Evolutionary conservation across 2,329 filamentous ascomycete species (phyloP), one percentile per base, ranked within the genome.

Genomic region (Rasamsonia emersonii): DNA sequence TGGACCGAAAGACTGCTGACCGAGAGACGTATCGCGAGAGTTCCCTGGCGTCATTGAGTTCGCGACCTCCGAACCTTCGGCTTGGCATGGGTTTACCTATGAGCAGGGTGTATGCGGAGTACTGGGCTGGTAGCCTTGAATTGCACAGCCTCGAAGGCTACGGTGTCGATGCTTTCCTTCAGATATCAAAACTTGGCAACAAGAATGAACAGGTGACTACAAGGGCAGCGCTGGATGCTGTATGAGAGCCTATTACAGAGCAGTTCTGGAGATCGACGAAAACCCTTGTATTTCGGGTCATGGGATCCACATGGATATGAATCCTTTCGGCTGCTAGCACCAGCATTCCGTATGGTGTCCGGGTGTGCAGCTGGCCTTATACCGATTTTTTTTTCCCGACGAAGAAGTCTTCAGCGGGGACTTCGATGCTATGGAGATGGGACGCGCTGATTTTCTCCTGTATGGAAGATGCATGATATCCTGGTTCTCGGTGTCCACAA

Each of bases 161-260:
- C 54, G 91, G 91, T 9, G 86, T 93, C 5, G 91, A 98, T 63
- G 88, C 84, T 0, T 98, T 98, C 52, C 62, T 98, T 41, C 88
- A 96, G 54, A 94, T 98, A 38, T 93, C 86, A 4, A 93, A 93
- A 56, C 68, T 98, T 36, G 91, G 91, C 13, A 98, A 98, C 58
- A 95, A 94, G 69, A 95, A 96, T 52, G 91, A 98, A 65, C 86
- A 93, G 58, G 68, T 98, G 40, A 86, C 71, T 11, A 86, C 77
- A 17, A 68, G 82, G 48, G 82, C 82, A 16, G 77, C 72, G 42
- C 85, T 88, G 69, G 82, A 88, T 58, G 79, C 81, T 13, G 73
- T 88, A 9, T 84, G 66, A 58, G 5, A 26, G n/a, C 11, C 7
- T 13, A 26, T 7, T 26, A n/a, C n/a, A n/a, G n/a, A n/a, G n/a